phyloP scores from a whole-genome alignment of 176 grass and related monocot species.

The Puccinellia tenuiflora region DNA sequence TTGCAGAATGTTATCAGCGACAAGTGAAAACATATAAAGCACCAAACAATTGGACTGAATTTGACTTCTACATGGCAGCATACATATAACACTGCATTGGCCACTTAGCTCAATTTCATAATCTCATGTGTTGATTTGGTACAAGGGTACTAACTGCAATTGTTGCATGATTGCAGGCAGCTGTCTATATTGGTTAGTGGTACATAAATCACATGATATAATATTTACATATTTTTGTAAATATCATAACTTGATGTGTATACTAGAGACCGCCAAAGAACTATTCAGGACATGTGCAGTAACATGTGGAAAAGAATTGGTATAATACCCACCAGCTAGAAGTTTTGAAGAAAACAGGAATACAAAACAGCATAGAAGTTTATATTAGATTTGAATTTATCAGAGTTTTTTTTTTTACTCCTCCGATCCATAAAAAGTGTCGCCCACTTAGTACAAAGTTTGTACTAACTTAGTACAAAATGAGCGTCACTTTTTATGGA shows the following conservation, averaged over 20 bases:
- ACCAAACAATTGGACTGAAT: neutral
- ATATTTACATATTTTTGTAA: neutral
- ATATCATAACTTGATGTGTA: neutral
- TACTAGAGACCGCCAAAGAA: neutral
- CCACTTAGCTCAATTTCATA: neutral
- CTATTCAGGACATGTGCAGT: neutral
- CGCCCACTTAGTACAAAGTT: no score
- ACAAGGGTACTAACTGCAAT: neutral
- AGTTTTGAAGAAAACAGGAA: neutral
- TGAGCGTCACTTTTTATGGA: no score
- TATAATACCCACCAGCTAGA: neutral
- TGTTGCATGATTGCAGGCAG: neutral
- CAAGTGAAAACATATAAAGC: neutral
- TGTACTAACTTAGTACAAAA: no score
- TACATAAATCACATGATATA: neutral
- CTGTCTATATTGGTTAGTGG: neutral
- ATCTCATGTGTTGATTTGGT: neutral
- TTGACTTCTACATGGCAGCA: neutral
- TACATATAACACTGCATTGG: neutral
- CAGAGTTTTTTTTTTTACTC: no score
- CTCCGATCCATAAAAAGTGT: no score
- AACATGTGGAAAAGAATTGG: neutral
- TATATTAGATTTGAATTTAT: neutral
- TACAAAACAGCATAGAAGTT: neutral
- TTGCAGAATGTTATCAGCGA: constrained; percentile 11